These are phyloP conservation scores for Alternaria alternata DNA, from an alignment of 2,329 filamentous ascomycete species.

Conservation along the genomic window DNA sequence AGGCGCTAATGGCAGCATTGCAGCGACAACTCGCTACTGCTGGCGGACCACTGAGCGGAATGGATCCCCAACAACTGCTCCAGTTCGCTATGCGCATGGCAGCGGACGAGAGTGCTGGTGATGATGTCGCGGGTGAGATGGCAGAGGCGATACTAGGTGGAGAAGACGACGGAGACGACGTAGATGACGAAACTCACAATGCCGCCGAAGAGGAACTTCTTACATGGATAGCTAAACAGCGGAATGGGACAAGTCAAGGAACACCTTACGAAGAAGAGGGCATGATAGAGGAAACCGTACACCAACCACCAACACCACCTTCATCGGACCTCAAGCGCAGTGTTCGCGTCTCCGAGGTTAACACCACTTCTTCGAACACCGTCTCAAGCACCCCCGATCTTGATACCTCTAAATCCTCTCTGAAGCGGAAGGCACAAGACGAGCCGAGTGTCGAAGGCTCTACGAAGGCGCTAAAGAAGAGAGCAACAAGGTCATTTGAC, in stretches of 20 bases:
- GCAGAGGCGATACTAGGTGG: constrained; percentile 53
- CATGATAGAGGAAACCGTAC: constrained; percentile 13
- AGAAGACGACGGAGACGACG: constrained; percentile 42
- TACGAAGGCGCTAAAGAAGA: constrained; percentile 37
- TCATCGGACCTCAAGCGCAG: constrained; percentile 34
- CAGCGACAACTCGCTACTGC: constrained; percentile 45
- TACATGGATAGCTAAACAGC: constrained; percentile 45
- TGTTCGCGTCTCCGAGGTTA: constrained; percentile 5
- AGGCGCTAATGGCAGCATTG: constrained; percentile 49
- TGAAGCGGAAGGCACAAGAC: constrained; percentile 46
- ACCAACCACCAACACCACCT: constrained; percentile 30
- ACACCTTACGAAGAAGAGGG: constrained; percentile 18
- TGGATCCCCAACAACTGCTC: constrained; percentile 55
- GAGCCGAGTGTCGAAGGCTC: constrained; percentile 19
- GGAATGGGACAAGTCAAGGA: constrained; percentile 16
- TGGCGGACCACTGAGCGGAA: constrained; percentile 48
- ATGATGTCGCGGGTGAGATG: constrained; percentile 55
- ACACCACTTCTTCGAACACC: constrained; percentile 12
- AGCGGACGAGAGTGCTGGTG: constrained; percentile 50
- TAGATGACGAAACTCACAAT: constrained; percentile 15
- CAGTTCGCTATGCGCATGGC: constrained; percentile 57
- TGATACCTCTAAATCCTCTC: constrained; percentile 24
- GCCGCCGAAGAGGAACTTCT: constrained; percentile 37
- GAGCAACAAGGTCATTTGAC: constrained; percentile 42
- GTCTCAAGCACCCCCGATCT: constrained; percentile 7